Base-by-base conservation (phyloP, 2,329 filamentous ascomycete genomes). In the Paramyrothecium sp. region DNA sequence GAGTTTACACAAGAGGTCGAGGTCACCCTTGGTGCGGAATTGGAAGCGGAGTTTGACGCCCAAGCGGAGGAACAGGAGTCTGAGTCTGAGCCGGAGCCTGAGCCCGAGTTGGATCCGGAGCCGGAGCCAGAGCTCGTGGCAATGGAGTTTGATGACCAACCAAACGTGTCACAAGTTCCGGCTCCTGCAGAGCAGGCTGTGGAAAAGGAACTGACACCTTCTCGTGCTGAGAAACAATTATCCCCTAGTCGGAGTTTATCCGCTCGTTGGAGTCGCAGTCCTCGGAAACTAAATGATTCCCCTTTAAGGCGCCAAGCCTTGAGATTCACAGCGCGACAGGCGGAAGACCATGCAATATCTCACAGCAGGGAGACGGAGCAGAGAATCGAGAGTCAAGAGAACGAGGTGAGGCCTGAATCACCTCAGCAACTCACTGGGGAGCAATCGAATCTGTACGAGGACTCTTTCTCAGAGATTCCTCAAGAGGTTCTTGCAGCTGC, bases 391-490 rank as follows among this genome's bases (percentile, higher is more conserved):
- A 38, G 54, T 44, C 38, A 44, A 7, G 38, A 44, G 38, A 44
- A 47, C 52, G 26, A 30, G 4, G 26, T 57, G 26, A 51, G 51
- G 16, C 56, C 17, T 53, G 30, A 49, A 51, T 52, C 34, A 38
- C 56, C 65, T 30, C 58, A 49, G 5, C 51, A 44, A 11, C 54
- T 61, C 1, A 65, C 65, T 3, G 63, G 69, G 2, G 68, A 73
- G 2, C 70, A 74, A 21, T 66, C 70, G 2, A 70, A 68, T 44
- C 53, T 68, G 26, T 81, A 83, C 49, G 80, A 84, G 1, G 82
- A 85, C 60, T 83, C 81, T 0, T 86, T 85, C 61, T 85, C 82
- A 0, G 81, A 83, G 54, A 82, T 85, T 17, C 81, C 83, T 1
- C 76, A 81, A 17, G 74, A 69, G 3, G 71, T 84, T 2, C 75